phyloP scores from a whole-genome alignment of 805 yeast species.

The Yarrowia sp. region DNA sequence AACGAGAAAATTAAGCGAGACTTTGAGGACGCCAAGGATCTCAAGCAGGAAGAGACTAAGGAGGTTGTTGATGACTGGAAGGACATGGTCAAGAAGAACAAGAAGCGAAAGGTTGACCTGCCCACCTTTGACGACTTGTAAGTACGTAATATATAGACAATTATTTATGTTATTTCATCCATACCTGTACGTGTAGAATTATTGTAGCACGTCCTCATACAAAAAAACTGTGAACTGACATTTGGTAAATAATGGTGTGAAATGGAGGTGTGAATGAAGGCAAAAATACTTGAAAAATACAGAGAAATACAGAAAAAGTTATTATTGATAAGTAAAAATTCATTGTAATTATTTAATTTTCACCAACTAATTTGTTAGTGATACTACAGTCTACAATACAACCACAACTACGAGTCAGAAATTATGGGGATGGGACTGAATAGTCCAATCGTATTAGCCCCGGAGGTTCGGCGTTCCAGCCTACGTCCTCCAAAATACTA shows the following conservation, averaged over 20 bases:
- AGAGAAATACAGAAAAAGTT: not conserved
- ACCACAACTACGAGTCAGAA: not conserved
- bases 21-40: constrained; percentile 44
- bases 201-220: no score
- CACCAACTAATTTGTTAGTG: not conserved
- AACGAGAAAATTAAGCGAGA: constrained; percentile 53
- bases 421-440: constrained; percentile 25
- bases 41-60: constrained; percentile 38
- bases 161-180: constrained; percentile 1
- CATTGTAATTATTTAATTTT: not conserved
- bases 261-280: no score
- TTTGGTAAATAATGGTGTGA: no score
- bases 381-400: not conserved
- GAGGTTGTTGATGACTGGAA: constrained; percentile 79
- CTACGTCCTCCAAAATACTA: constrained; percentile 26
- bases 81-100: constrained; percentile 64
- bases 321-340: not conserved
- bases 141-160: not conserved
- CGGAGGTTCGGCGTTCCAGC: constrained; percentile 27
- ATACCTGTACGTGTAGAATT: no score
- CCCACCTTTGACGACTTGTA: constrained; percentile 35
- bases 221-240: no score
- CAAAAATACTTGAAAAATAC: not conserved
- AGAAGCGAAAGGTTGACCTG: constrained; percentile 44
- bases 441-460: constrained; percentile 26